These are phyloP conservation scores for Sarocladium oryzae DNA, from an alignment of 2,329 filamentous ascomycete genomes.

Conservation along the genomic window DNA sequence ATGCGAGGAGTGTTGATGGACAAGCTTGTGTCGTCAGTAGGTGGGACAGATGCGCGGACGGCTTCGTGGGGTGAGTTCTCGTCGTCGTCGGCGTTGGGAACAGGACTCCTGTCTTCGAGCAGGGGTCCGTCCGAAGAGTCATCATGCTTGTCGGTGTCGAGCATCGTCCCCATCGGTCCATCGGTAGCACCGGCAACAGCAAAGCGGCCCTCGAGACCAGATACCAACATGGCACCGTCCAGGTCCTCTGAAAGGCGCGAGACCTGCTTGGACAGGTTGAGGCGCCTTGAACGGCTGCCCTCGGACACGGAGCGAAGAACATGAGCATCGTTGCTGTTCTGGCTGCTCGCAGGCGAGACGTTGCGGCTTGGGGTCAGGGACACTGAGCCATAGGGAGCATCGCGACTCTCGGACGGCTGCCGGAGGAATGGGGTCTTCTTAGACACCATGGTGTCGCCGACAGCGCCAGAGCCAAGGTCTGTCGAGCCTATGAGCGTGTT, in stretches of 20 bases:
- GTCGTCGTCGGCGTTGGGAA: constrained; percentile 24
- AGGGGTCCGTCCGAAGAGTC: constrained; percentile 30
- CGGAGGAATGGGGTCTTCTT: constrained; percentile 31
- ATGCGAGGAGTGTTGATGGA: constrained; percentile 84
- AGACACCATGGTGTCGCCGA: constrained; percentile 25
- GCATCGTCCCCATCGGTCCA: constrained; percentile 37
- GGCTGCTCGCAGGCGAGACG: constrained; percentile 28
- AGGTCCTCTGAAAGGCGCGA: constrained; percentile 41
- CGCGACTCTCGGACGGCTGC: constrained; percentile 20
- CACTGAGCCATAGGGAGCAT: constrained; percentile 33
- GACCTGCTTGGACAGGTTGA: constrained; percentile 23
- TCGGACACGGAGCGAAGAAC: constrained; percentile 28
- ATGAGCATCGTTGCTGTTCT: constrained; percentile 24
- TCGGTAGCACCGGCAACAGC: constrained; percentile 44
- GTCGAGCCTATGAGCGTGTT: background rate
- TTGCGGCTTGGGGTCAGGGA: constrained; percentile 28
- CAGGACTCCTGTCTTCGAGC: constrained; percentile 23
- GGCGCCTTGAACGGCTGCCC: constrained; percentile 26
- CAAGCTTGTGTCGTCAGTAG: constrained; percentile 67
- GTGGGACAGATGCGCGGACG: constrained; percentile 72
- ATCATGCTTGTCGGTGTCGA: constrained; percentile 36
- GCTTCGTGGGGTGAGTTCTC: constrained; percentile 73
- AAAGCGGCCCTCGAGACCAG: constrained; percentile 48
- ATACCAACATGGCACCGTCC: constrained; percentile 43
- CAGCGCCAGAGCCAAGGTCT: background rate